phyloP scores from a whole-genome alignment of 2,329 filamentous ascomycete genomes.

The Pseudogymnoascus sp. region DNA sequence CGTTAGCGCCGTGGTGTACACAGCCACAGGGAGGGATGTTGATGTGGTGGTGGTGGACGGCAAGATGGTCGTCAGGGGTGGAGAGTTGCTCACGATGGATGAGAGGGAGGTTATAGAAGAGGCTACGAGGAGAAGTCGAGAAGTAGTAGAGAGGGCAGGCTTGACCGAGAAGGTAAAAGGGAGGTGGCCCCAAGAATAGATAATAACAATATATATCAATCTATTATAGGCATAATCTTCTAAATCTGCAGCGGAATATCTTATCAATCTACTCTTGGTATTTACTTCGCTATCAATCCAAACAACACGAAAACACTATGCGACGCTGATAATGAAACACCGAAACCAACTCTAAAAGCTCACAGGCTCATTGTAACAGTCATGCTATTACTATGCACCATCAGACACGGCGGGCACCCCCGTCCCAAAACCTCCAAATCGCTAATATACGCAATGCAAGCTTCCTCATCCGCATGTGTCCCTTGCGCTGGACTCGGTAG shows the following conservation, averaged over 20 bases:
- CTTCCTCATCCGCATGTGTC: conserved; percentile 60
- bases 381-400: conserved; percentile 85
- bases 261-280: neutral
- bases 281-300: neutral
- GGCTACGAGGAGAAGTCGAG: conserved; percentile 28
- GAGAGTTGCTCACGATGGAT: conserved; percentile 31
- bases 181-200: conserved; percentile 29
- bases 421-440: conserved; percentile 73
- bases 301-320: neutral
- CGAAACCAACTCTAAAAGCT: conserved; percentile 3
- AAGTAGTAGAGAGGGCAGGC: conserved; percentile 33
- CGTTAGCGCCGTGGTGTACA: conserved; percentile 37
- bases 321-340: conserved; percentile 12
- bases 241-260: neutral
- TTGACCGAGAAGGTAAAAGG: conserved; percentile 29
- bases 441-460: conserved; percentile 65
- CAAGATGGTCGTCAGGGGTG: conserved; percentile 31
- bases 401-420: conserved; percentile 63
- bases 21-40: conserved; percentile 36
- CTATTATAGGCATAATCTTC: no score
- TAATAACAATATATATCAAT: neutral
- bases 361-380: conserved; percentile 72
- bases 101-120: conserved; percentile 33
- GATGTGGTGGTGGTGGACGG: conserved; percentile 37
- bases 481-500: conserved; percentile 73